Conservation (phyloP, 2,329 filamentous ascomycete species). For the Annulohypoxylon truncatum region DNA sequence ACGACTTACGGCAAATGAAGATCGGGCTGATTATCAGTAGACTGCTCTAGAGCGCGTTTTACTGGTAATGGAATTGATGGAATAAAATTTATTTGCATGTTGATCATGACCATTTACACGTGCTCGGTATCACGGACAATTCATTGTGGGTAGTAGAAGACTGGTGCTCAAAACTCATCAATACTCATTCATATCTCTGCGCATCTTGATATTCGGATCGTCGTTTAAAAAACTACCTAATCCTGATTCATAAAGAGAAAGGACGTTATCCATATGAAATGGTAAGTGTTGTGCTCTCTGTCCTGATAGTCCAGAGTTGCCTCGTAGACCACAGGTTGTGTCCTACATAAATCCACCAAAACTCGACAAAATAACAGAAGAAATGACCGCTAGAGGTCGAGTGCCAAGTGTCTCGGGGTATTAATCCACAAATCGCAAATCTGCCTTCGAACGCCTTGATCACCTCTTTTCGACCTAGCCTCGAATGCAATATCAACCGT, state of each 20-base stretch:
- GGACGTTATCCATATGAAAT: conserved; percentile 24
- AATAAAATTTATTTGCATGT: not conserved
- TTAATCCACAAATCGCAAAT: conserved; percentile 38
- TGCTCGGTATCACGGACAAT: too few species aligned
- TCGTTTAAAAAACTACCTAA: conserved; percentile 25
- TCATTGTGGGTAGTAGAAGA: not conserved
- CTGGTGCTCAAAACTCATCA: not conserved
- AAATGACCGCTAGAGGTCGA: conserved; percentile 29
- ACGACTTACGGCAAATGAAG: not conserved
- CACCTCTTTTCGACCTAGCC: conserved; percentile 28
- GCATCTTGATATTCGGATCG: conserved; percentile 20
- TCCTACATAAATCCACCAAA: conserved; percentile 11
- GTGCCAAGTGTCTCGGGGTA: conserved; percentile 36
- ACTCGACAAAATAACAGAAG: conserved; percentile 32
- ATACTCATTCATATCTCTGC: conserved; percentile 12
- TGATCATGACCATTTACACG: not conserved
- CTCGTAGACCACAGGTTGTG: conserved; percentile 22
- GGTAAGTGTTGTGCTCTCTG: conserved; percentile 15
- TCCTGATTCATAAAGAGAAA: conserved; percentile 25
- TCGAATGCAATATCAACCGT: conserved; percentile 33
- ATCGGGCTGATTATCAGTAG: conserved; percentile 12
- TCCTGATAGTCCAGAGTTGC: conserved; percentile 14
- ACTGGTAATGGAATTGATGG: not conserved
- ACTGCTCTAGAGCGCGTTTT: conserved; percentile 10
- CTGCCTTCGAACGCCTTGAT: conserved; percentile 40